Evolutionary conservation across 345 rosid genomes (phyloP).

Genomic region (Aurinia saxatilis): DNA sequence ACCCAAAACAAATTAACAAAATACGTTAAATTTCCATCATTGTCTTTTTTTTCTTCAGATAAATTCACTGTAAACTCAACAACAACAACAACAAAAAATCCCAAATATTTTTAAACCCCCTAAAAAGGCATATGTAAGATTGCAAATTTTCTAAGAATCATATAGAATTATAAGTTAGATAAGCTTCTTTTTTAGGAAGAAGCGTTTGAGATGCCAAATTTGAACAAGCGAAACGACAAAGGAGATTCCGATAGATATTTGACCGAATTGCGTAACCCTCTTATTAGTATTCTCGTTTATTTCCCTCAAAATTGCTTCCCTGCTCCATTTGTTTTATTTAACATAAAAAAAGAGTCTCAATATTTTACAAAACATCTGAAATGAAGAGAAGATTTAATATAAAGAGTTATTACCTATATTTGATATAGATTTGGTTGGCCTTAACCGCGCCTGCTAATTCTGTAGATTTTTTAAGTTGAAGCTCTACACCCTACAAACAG

Average conservation of each 20-base stretch:
- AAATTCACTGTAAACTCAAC: no score
- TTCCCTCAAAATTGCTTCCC: conserved; percentile 26
- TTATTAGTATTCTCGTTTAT: conserved; percentile 23
- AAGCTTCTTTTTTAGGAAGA: conserved; percentile 19
- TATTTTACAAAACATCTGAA: no score
- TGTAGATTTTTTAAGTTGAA: conserved; percentile 7
- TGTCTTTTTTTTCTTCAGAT: no score
- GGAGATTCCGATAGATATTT: conserved; percentile 5
- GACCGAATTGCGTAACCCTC: conserved; percentile 5
- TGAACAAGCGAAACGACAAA: conserved; percentile 18
- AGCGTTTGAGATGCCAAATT: conserved; percentile 23
- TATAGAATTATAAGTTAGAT: conserved; percentile 1
- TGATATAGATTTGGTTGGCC: conserved; percentile 8
- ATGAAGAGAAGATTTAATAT: no score
- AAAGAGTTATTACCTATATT: conserved; percentile 1
- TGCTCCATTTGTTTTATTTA: background rate
- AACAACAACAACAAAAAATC: no score
- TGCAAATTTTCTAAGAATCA: background rate
- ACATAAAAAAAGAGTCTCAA: no score
- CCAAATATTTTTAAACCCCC: no score
- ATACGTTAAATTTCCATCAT: no score
- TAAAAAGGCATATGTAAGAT: background rate
- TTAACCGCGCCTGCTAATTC: background rate
- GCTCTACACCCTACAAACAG: conserved; percentile 25
- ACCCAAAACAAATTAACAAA: no score